Percentiles rank a stretch among this genome's conserved stretches.
Evolutionary conservation across 2,329 filamentous ascomycete species (phyloP).

Genomic region (Neocucurbitaria cava): DNA sequence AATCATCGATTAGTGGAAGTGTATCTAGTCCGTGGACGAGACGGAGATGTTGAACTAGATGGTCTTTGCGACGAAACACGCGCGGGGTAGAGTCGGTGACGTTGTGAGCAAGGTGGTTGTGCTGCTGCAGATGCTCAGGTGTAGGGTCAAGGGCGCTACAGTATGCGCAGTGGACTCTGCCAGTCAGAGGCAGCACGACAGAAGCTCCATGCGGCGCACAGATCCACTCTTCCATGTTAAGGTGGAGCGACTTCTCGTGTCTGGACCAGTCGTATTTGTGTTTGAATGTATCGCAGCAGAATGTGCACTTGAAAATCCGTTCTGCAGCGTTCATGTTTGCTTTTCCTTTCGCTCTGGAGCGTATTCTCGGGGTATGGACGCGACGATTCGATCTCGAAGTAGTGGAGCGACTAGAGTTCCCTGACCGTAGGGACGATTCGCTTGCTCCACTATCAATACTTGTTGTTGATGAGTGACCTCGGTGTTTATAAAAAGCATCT

Average conservation of each 20-base stretch:
- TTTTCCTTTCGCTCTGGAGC: slow-evolving; percentile 8
- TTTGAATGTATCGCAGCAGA: slow-evolving; percentile 39
- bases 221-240: slow-evolving; percentile 46
- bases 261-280: slow-evolving; percentile 39
- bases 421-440: slow-evolving; percentile 56
- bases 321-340: slow-evolving; percentile 15
- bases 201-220: slow-evolving; percentile 63
- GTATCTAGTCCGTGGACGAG: slow-evolving; percentile 65
- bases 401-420: slow-evolving; percentile 51
- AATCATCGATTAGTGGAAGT: slow-evolving; percentile 67
- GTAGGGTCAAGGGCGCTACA: slow-evolving; percentile 61
- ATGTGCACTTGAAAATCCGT: slow-evolving; percentile 37
- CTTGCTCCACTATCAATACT: slow-evolving; percentile 53
- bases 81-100: slow-evolving; percentile 64
- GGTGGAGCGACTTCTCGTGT: slow-evolving; percentile 38
- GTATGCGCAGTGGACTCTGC: slow-evolving; percentile 62
- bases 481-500: slow-evolving; percentile 34
- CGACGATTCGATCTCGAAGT: slow-evolving; percentile 53
- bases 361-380: slow-evolving; percentile 10
- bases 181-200: slow-evolving; percentile 60
- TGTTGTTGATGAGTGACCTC: slow-evolving; percentile 54
- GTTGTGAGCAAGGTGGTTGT: slow-evolving; percentile 71
- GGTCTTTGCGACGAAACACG: slow-evolving; percentile 66
- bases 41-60: slow-evolving; percentile 65
- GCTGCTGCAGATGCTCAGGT: slow-evolving; percentile 61